Percentiles rank a stretch among this genome's conserved stretches.
Evolutionary conservation across 176 grass and related monocot species (phyloP).

Genomic region (Poa annua): DNA sequence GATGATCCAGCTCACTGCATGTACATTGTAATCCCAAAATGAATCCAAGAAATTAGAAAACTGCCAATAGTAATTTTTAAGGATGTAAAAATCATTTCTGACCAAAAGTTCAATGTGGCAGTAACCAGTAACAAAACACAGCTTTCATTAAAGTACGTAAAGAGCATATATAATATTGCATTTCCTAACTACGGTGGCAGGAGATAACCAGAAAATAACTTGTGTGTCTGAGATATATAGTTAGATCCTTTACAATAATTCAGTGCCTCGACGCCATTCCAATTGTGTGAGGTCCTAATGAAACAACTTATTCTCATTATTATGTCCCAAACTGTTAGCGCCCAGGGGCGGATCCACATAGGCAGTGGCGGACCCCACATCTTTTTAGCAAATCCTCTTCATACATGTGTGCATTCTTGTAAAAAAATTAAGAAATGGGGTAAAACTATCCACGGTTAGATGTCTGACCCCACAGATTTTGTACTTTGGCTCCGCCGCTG

Average conservation of each 20-base stretch:
- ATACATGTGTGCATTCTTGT: no score
- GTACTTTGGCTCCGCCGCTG: no score
- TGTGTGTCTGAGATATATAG: not conserved
- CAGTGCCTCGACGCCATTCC: not conserved
- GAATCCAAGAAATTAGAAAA: not conserved
- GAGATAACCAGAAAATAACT: not conserved
- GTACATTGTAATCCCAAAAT: slow-evolving; percentile 13
- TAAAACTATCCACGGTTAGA: no score
- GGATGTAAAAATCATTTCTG: not conserved
- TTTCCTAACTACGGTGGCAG: not conserved
- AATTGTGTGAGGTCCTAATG: not conserved
- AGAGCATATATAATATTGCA: not conserved
- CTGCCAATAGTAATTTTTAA: not conserved
- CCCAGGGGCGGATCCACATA: not conserved
- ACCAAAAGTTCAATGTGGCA: not conserved
- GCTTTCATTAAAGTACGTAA: not conserved
- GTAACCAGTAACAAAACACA: not conserved
- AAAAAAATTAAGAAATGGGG: no score
- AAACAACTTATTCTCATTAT: not conserved
- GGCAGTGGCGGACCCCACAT: no score
- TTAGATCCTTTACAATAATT: not conserved
- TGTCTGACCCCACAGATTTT: no score
- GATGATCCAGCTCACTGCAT: slow-evolving; percentile 79
- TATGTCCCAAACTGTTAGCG: not conserved
- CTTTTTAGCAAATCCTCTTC: no score